Percentiles rank a stretch among this genome's conserved stretches.
Evolutionary conservation across 2,329 filamentous ascomycete species (phyloP).

Genomic region (Hypoxylon sp.): DNA sequence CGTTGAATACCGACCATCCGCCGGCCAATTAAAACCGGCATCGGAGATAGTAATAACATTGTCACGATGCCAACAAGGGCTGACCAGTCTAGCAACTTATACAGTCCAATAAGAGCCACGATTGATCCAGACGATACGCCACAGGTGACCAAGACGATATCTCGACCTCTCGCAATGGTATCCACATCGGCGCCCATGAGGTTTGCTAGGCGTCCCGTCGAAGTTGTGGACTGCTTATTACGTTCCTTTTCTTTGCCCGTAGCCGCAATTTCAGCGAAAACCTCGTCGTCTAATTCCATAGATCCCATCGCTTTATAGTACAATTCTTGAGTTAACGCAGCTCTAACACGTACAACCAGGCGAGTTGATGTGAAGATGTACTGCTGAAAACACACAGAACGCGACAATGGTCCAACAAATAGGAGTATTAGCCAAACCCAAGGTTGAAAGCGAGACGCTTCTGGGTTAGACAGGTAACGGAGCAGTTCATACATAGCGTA

Average conservation of each 20-base stretch:
- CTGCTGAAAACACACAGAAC: constrained; percentile 68
- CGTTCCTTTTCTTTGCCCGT: constrained; percentile 49
- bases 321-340: constrained; percentile 71
- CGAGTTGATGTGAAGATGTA: constrained; percentile 72
- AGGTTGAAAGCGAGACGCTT: constrained; percentile 62
- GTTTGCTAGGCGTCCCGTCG: constrained; percentile 68
- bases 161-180: constrained; percentile 66
- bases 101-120: constrained; percentile 67
- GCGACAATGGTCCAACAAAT: constrained; percentile 65
- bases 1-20: constrained; percentile 66
- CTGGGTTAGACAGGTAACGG: constrained; percentile 64
- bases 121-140: constrained; percentile 64
- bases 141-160: constrained; percentile 64
- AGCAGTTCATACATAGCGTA: constrained; percentile 69
- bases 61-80: constrained; percentile 67
- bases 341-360: constrained; percentile 69
- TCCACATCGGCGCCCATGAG: constrained; percentile 73
- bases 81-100: constrained; percentile 69
- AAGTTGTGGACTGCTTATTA: constrained; percentile 58
- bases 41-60: constrained; percentile 64
- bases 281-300: constrained; percentile 71
- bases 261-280: constrained; percentile 57
- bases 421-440: constrained; percentile 69
- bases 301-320: constrained; percentile 70
- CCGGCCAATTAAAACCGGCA: constrained; percentile 66